phyloP scores from a whole-genome alignment of 2,329 filamentous ascomycete genomes.

The Fusarium acutatum region DNA sequence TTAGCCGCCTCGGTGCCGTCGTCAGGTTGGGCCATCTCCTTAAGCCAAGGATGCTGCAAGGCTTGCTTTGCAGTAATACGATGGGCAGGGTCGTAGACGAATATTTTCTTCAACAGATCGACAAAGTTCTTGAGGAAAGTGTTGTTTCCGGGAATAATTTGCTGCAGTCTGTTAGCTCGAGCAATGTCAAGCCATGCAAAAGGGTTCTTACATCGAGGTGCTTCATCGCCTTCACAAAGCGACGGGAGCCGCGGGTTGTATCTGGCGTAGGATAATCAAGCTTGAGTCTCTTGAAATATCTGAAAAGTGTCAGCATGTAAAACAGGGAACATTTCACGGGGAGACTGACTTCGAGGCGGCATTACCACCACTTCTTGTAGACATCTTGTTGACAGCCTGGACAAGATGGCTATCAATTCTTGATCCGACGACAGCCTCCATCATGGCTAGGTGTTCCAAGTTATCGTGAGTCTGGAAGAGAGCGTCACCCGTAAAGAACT shows the following conservation, averaged over 20 bases:
- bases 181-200: background rate
- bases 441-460: conserved; percentile 78
- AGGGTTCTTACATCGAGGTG: conserved; percentile 62
- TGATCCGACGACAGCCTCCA: conserved; percentile 72
- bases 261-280: conserved; percentile 72
- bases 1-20: conserved; percentile 75
- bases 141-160: conserved; percentile 69
- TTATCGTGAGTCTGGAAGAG: conserved; percentile 79
- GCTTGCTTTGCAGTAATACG: conserved; percentile 74
- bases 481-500: conserved; percentile 76
- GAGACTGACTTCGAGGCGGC: conserved; percentile 68
- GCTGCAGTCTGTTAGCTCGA: conserved; percentile 51
- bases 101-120: conserved; percentile 72
- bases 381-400: conserved; percentile 57
- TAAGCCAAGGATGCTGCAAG: conserved; percentile 74
- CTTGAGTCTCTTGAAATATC: conserved; percentile 72
- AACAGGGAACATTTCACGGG: background rate
- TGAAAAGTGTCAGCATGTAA: conserved; percentile 47
- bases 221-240: conserved; percentile 79
- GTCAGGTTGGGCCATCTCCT: conserved; percentile 68
- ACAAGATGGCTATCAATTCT: conserved; percentile 69
- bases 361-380: conserved; percentile 65
- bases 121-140: conserved; percentile 70
- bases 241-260: conserved; percentile 69
- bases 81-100: conserved; percentile 71